phyloP scores from a whole-genome alignment of 1,284 basidiomycete genomes.

The Inonotus obliquus region DNA sequence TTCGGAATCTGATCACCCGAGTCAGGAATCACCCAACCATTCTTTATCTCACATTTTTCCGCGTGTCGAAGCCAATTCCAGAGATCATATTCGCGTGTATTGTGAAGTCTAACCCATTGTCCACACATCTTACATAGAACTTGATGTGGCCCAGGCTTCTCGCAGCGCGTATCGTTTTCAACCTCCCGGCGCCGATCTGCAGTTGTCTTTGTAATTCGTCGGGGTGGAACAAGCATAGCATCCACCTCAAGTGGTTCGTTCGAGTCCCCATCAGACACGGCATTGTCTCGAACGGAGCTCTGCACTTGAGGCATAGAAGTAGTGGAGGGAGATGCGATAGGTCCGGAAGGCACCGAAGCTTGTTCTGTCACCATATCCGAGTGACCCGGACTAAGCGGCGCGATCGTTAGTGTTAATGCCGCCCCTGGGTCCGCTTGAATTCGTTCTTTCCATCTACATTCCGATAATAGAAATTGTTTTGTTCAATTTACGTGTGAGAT shows the following conservation, averaged over 20 bases:
- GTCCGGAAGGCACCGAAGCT: background rate
- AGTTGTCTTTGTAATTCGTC: conserved; percentile 3
- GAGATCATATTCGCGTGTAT: conserved; percentile 15
- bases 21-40: background rate
- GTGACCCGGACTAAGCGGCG: background rate
- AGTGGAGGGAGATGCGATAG: background rate
- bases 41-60: conserved; percentile 15
- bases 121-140: conserved; percentile 13
- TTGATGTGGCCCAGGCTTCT: conserved; percentile 4
- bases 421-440: conserved; percentile 10
- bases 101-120: conserved; percentile 14
- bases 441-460: conserved; percentile 10
- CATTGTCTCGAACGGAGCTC: background rate
- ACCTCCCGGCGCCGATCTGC: conserved; percentile 3
- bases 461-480: background rate
- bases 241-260: background rate
- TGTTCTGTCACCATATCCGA: background rate
- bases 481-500: background rate
- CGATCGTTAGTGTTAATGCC: conserved; percentile 8
- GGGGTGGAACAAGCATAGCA: background rate
- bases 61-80: conserved; percentile 16
- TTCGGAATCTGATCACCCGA: background rate
- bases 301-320: background rate
- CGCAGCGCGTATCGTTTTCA: conserved; percentile 6
- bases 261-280: background rate